Conservation (phyloP, 208 protist genomes). For the Acanthamoeba healyi region DNA sequence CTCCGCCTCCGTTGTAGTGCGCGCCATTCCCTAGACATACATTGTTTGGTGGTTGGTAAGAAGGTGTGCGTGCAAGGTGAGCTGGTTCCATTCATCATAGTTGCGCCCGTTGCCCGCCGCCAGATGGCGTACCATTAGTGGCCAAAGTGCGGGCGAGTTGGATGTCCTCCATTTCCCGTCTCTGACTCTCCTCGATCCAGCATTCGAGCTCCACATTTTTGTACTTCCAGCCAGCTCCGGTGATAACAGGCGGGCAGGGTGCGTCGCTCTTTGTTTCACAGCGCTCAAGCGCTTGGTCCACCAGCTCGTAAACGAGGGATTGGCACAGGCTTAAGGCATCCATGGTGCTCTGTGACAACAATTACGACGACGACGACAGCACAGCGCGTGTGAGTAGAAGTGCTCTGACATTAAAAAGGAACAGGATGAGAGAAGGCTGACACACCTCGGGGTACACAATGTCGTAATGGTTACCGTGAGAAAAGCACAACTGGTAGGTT, state of each 20-base stretch:
- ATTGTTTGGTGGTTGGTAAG: too few species aligned
- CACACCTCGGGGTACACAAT: not conserved
- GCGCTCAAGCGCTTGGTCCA: not conserved
- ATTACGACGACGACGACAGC: too few species aligned
- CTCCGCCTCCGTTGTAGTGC: not conserved
- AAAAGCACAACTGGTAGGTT: not conserved
- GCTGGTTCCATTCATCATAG: not conserved
- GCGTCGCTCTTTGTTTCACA: not conserved
- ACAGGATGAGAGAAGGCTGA: not conserved
- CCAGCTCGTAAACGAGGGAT: slow-evolving; percentile 9
- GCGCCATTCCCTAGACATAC: not conserved
- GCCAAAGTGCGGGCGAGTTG: not conserved
- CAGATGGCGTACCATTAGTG: not conserved
- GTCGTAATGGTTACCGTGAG: slow-evolving; percentile 63
- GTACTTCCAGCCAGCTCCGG: not conserved
- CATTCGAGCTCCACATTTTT: slow-evolving; percentile 9
- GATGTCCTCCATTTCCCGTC: not conserved
- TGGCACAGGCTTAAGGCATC: not conserved
- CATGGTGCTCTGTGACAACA: slow-evolving; percentile 1
- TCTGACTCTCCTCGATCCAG: slow-evolving; percentile 10
- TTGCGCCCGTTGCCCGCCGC: not conserved
- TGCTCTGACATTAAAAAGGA: not conserved
- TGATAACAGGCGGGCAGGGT: not conserved
- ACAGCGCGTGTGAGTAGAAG: not conserved
- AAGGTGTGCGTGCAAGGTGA: too few species aligned